A percentile compares a stretch with the other conserved stretches of the same genome.
Conservation (phyloP, 306 rosid species). For the Vigna radiata region DNA sequence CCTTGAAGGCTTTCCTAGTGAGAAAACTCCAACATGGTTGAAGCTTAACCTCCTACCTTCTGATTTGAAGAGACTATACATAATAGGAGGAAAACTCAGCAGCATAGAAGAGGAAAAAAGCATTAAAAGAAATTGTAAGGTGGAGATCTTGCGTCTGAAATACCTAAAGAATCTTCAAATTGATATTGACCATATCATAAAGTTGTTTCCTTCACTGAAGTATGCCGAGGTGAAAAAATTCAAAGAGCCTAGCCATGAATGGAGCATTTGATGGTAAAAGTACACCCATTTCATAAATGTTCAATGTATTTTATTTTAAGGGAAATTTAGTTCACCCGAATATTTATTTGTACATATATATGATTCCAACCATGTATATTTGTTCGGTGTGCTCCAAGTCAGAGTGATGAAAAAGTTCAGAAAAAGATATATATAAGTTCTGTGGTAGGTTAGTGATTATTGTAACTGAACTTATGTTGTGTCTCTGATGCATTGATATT, state of each 20-base stretch:
- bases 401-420: background rate
- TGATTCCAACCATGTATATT: background rate
- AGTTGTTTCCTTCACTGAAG: background rate
- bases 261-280: background rate
- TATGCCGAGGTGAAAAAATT: background rate
- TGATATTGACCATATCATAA: background rate
- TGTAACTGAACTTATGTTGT: background rate
- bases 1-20: conserved; percentile 7
- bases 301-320: background rate
- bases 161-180: background rate
- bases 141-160: conserved; percentile 16
- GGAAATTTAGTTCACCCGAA: background rate
- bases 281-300: background rate
- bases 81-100: conserved; percentile 26
- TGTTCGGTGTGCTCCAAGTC: background rate
- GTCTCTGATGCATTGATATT: too few relatives aligned
- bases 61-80: conserved; percentile 22
- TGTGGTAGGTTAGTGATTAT: background rate
- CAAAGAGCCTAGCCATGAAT: background rate
- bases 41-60: too few relatives aligned
- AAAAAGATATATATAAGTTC: too few relatives aligned
- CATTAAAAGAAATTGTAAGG: too few relatives aligned
- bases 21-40: background rate
- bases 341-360: background rate
- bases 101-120: background rate